A percentile compares a stretch with the other conserved stretches of the same genome.
phyloP scores from a whole-genome alignment of 441 rosid genomes.

The Pelargonium citronellum region DNA sequence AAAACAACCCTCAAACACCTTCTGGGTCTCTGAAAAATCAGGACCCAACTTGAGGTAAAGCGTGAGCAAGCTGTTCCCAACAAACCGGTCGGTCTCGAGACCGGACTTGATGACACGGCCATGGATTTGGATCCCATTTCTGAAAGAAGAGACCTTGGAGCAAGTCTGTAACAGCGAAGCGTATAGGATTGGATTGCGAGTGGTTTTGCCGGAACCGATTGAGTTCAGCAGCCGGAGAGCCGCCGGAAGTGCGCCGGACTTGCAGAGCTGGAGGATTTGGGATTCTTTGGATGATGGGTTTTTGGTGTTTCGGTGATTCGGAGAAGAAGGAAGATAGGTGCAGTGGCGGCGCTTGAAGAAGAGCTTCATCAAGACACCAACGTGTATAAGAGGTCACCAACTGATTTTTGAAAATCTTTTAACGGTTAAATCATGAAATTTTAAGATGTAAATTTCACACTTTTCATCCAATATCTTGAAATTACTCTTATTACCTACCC shows the following conservation, averaged over 20 bases:
- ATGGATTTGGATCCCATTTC: constrained; percentile 63
- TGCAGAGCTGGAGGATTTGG: constrained; percentile 29
- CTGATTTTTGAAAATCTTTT: no score
- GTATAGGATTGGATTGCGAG: constrained; percentile 45
- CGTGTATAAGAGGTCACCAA: no score
- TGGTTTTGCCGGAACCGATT: constrained; percentile 21
- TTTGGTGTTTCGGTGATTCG: neutral
- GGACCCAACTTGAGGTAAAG: constrained; percentile 59
- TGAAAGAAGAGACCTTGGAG: constrained; percentile 40
- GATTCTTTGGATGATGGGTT: constrained; percentile 19
- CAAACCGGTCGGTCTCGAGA: constrained; percentile 52
- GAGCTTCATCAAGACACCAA: neutral
- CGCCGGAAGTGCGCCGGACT: constrained; percentile 29
- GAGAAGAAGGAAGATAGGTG: constrained; percentile 3
- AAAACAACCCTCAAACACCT: constrained; percentile 49
- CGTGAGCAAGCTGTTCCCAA: constrained; percentile 76
- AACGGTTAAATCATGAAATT: no score
- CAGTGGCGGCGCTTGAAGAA: constrained; percentile 1
- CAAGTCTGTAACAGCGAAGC: constrained; percentile 67
- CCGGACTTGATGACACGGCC: constrained; percentile 66
- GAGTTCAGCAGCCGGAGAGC: constrained; percentile 57
- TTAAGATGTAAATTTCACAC: no score
- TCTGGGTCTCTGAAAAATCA: constrained; percentile 48
- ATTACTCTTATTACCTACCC: no score
- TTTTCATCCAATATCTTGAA: no score